Evolutionary conservation across 176 grass and related monocot genomes (phyloP).

Genomic region (Sorghum bicolor): DNA sequence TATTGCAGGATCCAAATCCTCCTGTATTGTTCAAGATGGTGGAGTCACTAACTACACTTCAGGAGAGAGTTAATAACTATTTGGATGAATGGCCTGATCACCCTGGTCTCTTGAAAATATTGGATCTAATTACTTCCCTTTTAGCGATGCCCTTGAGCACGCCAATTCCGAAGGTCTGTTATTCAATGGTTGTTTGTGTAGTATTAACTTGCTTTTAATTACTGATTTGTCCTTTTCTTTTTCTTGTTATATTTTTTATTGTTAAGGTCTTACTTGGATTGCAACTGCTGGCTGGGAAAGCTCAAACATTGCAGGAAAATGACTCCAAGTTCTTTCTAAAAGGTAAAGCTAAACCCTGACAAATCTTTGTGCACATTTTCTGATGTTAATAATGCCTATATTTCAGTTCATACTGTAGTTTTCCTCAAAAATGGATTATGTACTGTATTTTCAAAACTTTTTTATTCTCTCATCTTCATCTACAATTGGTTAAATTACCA

Average conservation of each 20-base stretch:
- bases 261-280: conserved; percentile 78
- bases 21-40: conserved; percentile 76
- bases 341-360: conserved; percentile 43
- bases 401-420: not conserved
- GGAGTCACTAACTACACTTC: conserved; percentile 49
- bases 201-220: conserved; percentile 4
- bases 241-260: conserved; percentile 24
- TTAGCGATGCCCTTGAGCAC: conserved; percentile 55
- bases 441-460: conserved; percentile 8
- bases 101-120: conserved; percentile 74
- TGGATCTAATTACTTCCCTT: conserved; percentile 63
- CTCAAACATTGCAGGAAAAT: conserved; percentile 85
- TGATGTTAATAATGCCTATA: not conserved
- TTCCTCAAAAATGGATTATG: not conserved
- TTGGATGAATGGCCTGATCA: conserved; percentile 84
- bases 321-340: conserved; percentile 70
- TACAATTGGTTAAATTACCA: not conserved
- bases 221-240: conserved; percentile 2
- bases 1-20: conserved; percentile 77
- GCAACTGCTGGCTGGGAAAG: conserved; percentile 72
- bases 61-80: conserved; percentile 61
- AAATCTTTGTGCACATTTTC: not conserved
- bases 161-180: conserved; percentile 67
- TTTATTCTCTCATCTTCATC: not conserved
- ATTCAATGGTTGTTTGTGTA: conserved; percentile 1